Evolutionary conservation across 1,284 basidiomycete genomes (phyloP), one percentile per base, ranked within the genome.

Genomic region (Trichosporon faecale): DNA sequence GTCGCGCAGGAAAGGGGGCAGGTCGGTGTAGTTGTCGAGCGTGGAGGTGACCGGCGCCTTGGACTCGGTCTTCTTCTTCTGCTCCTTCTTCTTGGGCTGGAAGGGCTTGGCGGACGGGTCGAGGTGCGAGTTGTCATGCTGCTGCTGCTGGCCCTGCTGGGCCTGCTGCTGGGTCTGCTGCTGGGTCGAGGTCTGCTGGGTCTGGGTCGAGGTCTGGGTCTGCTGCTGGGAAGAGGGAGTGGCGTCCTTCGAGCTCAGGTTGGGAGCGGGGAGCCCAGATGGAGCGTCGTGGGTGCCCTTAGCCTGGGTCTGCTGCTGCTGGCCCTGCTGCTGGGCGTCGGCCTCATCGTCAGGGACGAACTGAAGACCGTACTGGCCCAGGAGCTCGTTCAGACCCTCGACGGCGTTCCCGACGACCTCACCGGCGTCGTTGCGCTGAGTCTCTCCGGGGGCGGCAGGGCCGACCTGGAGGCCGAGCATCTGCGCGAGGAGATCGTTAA

Each of bases 401-500:
- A 80, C 71, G 12, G 71, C 72, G 66, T 75, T 70, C 27, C 72
- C 72, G 23, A 73, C 68, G 7, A 71, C 66, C 61, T 74, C 68
- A 46, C 37, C 68, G 27, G 67, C 37, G 27, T 73, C 33, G 57
- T 33, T 61, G 16, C 9, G 18, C 57, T 61, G 57, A 4, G 70
- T 49, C 21, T 70, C 57, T n/a, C 67, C 69, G 21, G 72, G 70
- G 16, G 46, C 33, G 46, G 74, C 64, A 11, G 78, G 79, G 55
- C 75, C 75, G 68, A 81, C 73, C 57, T 75, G 71, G 46, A 82
- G 74, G 46, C 81, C 80, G 67, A 82, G 77, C 76, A 80, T 79
- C 16, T 73, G 68, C 60, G 75, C 75, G 66, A 83, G 75, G n/a
- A 83, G 74, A 49, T 76, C 70, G 76, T 81, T 82, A 68, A 83